phyloP scores from a whole-genome alignment of 2,329 filamentous ascomycete species.

The Apiospora saccharicola region DNA sequence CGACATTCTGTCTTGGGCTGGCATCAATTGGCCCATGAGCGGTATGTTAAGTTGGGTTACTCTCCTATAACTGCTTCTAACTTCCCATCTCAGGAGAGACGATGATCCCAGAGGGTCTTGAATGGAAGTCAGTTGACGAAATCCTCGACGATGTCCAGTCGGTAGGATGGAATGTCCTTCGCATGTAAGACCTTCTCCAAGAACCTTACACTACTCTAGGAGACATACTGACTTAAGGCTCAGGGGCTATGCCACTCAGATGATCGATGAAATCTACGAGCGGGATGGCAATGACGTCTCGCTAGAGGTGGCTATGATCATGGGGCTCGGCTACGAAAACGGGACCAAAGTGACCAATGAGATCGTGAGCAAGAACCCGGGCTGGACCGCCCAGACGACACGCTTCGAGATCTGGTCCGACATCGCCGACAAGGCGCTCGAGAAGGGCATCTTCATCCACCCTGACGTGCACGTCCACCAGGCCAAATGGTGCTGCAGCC shows the following conservation, averaged over 20 bases:
- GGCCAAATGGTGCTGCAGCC: slow-evolving; percentile 55
- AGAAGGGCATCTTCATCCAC: slow-evolving; percentile 48
- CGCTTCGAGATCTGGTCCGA: slow-evolving; percentile 52
- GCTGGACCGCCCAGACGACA: slow-evolving; percentile 55
- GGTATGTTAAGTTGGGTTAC: slow-evolving; percentile 31
- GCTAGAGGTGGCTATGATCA: slow-evolving; percentile 47
- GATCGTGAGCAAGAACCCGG: slow-evolving; percentile 58
- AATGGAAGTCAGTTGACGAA: slow-evolving; percentile 57
- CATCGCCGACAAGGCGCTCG: slow-evolving; percentile 43
- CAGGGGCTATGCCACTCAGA: slow-evolving; percentile 61
- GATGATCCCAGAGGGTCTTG: slow-evolving; percentile 64
- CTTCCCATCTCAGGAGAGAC: slow-evolving; percentile 48
- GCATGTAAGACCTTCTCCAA: slow-evolving; percentile 44
- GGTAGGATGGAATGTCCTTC: slow-evolving; percentile 63
- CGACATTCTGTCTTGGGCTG: slow-evolving; percentile 46
- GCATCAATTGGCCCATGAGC: slow-evolving; percentile 48
- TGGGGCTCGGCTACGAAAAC: slow-evolving; percentile 54
- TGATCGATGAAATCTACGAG: slow-evolving; percentile 58
- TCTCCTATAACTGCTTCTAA: slow-evolving; percentile 27
- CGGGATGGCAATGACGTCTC: slow-evolving; percentile 48
- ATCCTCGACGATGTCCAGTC: slow-evolving; percentile 57
- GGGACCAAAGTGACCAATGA: slow-evolving; percentile 54
- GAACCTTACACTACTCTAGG: neutral
- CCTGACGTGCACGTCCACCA: slow-evolving; percentile 51
- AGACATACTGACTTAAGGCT: slow-evolving; percentile 23